phyloP scores from a whole-genome alignment of 805 yeast species.

The Sungouiozyma intestinalis region DNA sequence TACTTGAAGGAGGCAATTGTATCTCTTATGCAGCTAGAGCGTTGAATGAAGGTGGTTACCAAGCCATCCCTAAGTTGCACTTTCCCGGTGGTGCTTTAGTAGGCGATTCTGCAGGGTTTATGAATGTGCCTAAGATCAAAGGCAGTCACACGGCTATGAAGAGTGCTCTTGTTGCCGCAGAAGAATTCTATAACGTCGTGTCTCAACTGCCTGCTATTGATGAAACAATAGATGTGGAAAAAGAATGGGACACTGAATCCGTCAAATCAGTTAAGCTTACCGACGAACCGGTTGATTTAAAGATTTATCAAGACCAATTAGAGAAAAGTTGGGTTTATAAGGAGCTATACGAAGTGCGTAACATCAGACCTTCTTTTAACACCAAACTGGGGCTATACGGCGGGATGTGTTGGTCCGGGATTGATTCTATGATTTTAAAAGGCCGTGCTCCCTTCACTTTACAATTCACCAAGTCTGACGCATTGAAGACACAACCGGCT shows the following conservation, averaged over 20 bases:
- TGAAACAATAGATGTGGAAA: slow-evolving; percentile 33
- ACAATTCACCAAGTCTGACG: slow-evolving; percentile 56
- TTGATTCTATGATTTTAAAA: slow-evolving; percentile 64
- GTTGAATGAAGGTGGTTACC: slow-evolving; percentile 92
- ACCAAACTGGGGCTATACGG: slow-evolving; percentile 65
- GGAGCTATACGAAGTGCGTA: slow-evolving; percentile 77
- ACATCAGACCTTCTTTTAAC: slow-evolving; percentile 86
- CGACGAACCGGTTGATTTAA: slow-evolving; percentile 33
- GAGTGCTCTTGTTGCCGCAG: slow-evolving; percentile 92
- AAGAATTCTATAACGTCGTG: slow-evolving; percentile 51
- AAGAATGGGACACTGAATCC: slow-evolving; percentile 15
- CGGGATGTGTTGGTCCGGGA: slow-evolving; percentile 76
- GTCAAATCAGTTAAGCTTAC: slow-evolving; percentile 24
- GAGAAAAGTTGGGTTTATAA: slow-evolving; percentile 76
- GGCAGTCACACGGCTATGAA: slow-evolving; percentile 98
- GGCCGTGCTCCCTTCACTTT: slow-evolving; percentile 90
- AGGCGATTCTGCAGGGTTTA: slow-evolving; percentile 93
- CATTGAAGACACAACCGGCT: slow-evolving; percentile 63
- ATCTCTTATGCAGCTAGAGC: slow-evolving; percentile 94
- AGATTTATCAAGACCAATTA: slow-evolving; percentile 52
- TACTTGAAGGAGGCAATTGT: slow-evolving; percentile 82
- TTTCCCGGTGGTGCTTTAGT: slow-evolving; percentile 96
- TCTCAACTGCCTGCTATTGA: slow-evolving; percentile 34
- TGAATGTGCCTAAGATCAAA: slow-evolving; percentile 95
- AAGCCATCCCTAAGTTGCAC: slow-evolving; percentile 77